Evolutionary conservation across 441 rosid genomes (phyloP).

Genomic region (Euphorbia corollata): DNA sequence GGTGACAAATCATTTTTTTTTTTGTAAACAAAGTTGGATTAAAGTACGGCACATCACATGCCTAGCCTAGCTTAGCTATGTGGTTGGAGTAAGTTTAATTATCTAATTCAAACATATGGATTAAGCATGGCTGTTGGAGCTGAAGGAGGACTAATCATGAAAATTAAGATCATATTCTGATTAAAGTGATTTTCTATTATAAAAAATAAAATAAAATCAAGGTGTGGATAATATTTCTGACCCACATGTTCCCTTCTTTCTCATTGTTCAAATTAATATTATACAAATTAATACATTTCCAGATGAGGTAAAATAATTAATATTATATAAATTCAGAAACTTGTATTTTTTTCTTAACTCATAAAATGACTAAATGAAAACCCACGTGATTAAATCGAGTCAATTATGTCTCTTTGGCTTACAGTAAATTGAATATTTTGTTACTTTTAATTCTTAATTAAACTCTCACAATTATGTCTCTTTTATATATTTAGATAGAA

Average conservation of each 20-base stretch:
- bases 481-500: no score
- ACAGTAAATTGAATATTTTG: not conserved
- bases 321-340: no score
- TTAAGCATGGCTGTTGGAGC: not conserved
- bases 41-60: conserved; percentile 9
- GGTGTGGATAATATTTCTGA: not conserved
- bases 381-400: no score
- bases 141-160: conserved; percentile 17
- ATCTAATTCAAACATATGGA: no score
- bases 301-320: no score
- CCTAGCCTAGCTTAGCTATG: not conserved
- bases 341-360: no score
- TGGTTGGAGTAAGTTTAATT: no score
- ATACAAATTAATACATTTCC: no score
- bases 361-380: no score
- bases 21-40: not conserved
- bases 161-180: conserved; percentile 10
- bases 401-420: no score
- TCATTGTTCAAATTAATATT: no score
- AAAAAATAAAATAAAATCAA: not conserved
- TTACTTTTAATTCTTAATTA: not conserved
- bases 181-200: not conserved
- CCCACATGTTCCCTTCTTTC: conserved; percentile 13
- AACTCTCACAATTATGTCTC: no score
- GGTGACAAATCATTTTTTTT: conserved; percentile 6